These are phyloP conservation scores for Xerocomellus intermedius DNA, from an alignment of 768 basidiomycete genomes.

Conservation along the genomic window DNA sequence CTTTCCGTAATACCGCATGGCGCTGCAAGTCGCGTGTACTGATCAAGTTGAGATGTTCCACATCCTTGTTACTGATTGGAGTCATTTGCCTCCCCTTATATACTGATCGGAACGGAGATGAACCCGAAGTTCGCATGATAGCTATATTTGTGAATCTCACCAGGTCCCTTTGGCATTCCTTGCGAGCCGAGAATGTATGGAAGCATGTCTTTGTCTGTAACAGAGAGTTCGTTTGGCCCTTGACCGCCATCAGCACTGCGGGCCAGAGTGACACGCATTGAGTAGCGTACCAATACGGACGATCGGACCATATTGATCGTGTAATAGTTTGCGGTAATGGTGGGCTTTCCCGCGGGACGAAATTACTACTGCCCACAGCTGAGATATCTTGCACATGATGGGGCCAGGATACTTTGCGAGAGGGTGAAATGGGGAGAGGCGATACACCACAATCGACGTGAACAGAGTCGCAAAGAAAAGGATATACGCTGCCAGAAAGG, in stretches of 20 bases:
- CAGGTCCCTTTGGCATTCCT: slow-evolving; percentile 30
- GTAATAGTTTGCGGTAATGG: slow-evolving; percentile 22
- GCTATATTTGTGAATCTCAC: slow-evolving; percentile 16
- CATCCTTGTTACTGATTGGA: slow-evolving; percentile 11
- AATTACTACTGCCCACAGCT: slow-evolving; percentile 26
- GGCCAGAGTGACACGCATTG: not conserved
- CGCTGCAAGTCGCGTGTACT: slow-evolving; percentile 20
- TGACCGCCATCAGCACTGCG: slow-evolving; percentile 4
- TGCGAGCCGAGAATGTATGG: slow-evolving; percentile 28
- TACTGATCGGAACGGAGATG: slow-evolving; percentile 8
- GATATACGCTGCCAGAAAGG: slow-evolving; percentile 14
- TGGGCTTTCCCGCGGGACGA: slow-evolving; percentile 20
- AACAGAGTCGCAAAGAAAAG: slow-evolving; percentile 21
- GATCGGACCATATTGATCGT: slow-evolving; percentile 32
- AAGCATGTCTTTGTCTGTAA: slow-evolving; percentile 23
- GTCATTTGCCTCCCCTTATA: slow-evolving; percentile 24
- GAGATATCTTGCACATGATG: slow-evolving; percentile 28
- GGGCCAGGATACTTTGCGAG: slow-evolving; percentile 40
- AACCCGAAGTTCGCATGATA: not conserved
- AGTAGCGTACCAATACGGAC: slow-evolving; percentile 31
- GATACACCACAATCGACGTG: slow-evolving; percentile 33
- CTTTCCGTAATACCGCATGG: slow-evolving; percentile 25
- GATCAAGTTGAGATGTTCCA: slow-evolving; percentile 14
- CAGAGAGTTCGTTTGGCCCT: slow-evolving; percentile 41
- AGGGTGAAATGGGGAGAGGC: slow-evolving; percentile 40